Percentiles rank a stretch among this genome's conserved stretches.
These are phyloP conservation scores for Talaromyces funiculosus DNA, from an alignment of 2,329 filamentous ascomycete genomes.

Conservation along the genomic window DNA sequence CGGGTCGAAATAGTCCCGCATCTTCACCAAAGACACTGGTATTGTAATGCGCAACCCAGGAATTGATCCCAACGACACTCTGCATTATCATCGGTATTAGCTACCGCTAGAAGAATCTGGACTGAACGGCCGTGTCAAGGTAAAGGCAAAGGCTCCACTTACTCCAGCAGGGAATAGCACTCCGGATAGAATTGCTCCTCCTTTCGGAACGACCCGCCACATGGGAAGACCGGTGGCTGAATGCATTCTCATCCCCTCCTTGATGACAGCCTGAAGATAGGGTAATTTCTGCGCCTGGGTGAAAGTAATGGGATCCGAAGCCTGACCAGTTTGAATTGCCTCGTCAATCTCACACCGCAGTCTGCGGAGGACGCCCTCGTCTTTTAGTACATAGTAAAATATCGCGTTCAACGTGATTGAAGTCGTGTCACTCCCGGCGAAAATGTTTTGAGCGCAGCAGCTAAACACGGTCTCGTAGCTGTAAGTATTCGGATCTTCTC, in stretches of 20 bases:
- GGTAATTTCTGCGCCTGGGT: slow-evolving; percentile 1
- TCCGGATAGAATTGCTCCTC: slow-evolving; percentile 32
- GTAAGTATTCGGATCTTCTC: not conserved
- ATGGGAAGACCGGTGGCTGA: slow-evolving; percentile 13
- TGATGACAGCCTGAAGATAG: slow-evolving; percentile 14
- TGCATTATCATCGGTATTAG: not conserved
- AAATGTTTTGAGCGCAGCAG: slow-evolving; percentile 18
- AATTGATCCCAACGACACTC: not conserved
- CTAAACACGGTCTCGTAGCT: not conserved
- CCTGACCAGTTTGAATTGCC: slow-evolving; percentile 15
- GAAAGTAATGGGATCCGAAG: slow-evolving; percentile 17
- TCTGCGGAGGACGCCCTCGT: slow-evolving; percentile 19
- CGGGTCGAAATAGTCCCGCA: slow-evolving; percentile 47
- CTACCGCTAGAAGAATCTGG: too few species aligned
- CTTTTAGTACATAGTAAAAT: slow-evolving; percentile 26
- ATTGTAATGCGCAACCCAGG: slow-evolving; percentile 42
- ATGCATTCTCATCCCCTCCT: slow-evolving; percentile 14
- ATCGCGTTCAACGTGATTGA: slow-evolving; percentile 27
- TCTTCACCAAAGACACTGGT: slow-evolving; percentile 45
- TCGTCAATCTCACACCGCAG: slow-evolving; percentile 22
- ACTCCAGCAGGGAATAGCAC: slow-evolving; percentile 26
- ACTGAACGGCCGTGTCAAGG: not conserved
- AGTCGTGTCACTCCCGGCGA: slow-evolving; percentile 31
- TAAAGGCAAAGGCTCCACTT: not conserved
- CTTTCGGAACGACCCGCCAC: slow-evolving; percentile 13